A percentile compares a stretch with the other conserved stretches of the same genome.
phyloP scores from a whole-genome alignment of 345 rosid genomes.

The Clarkia xantiana region DNA sequence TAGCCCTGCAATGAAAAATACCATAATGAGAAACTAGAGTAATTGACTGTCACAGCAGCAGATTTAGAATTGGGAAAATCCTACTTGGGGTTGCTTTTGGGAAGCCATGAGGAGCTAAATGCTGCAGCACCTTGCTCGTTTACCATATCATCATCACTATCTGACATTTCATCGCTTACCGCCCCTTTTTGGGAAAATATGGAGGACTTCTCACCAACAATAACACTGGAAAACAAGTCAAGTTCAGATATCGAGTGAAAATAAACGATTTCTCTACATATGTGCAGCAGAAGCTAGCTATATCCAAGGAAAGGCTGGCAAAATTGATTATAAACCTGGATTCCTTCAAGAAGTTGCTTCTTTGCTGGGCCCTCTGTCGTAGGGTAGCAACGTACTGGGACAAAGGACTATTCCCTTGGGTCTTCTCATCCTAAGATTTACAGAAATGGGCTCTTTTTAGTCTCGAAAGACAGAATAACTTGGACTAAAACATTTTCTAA shows the following conservation, averaged over 20 bases:
- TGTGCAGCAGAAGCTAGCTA: too few species aligned
- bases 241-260: background rate
- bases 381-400: slow-evolving; percentile 36
- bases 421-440: slow-evolving; percentile 46
- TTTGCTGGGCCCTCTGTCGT: slow-evolving; percentile 54
- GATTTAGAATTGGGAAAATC: slow-evolving; percentile 7
- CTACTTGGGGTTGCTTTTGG: slow-evolving; percentile 50
- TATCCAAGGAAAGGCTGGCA: background rate
- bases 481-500: background rate
- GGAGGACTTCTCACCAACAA: slow-evolving; percentile 67
- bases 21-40: background rate
- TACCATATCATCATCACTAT: slow-evolving; percentile 34
- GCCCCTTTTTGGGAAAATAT: slow-evolving; percentile 26
- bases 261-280: background rate
- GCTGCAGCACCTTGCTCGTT: slow-evolving; percentile 38
- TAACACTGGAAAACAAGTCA: slow-evolving; percentile 42
- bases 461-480: background rate
- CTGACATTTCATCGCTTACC: slow-evolving; percentile 11
- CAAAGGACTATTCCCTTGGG: slow-evolving; percentile 50
- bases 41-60: background rate
- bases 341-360: slow-evolving; percentile 55
- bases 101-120: slow-evolving; percentile 84
- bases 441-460: background rate
- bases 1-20: slow-evolving; percentile 22
- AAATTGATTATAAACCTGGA: slow-evolving; percentile 42